A percentile compares a stretch with the other conserved stretches of the same genome.
Evolutionary conservation across 441 rosid species (phyloP).

Genomic region (Arabidopsis hybrid): DNA sequence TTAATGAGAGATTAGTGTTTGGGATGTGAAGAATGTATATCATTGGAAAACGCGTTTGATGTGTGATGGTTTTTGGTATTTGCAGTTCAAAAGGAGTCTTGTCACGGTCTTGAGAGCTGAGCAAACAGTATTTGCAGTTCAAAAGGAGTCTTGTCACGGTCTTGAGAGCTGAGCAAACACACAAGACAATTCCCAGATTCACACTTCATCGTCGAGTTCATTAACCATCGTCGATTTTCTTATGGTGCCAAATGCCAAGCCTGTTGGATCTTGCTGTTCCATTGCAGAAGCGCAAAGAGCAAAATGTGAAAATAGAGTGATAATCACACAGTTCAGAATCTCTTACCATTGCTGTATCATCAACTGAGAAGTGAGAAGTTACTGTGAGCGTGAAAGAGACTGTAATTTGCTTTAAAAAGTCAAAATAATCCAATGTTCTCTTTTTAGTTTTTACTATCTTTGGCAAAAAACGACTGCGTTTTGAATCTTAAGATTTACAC

Average conservation of each 20-base stretch:
- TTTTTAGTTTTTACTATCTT: too few relatives aligned
- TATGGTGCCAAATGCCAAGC: conserved; percentile 3
- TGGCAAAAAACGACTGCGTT: too few relatives aligned
- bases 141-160: conserved; percentile 80
- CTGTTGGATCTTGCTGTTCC: not conserved
- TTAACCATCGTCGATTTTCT: not conserved
- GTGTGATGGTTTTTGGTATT: conserved; percentile 15
- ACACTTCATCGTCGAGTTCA: not conserved
- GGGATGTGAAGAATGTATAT: conserved; percentile 2
- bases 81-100: conserved; percentile 92
- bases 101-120: conserved; percentile 63
- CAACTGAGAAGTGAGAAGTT: conserved; percentile 2
- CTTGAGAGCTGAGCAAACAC: conserved; percentile 48
- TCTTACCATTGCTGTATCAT: conserved; percentile 20
- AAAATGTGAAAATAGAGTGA: conserved; percentile 5
- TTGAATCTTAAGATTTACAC: too few relatives aligned
- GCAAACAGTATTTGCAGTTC: conserved; percentile 73
- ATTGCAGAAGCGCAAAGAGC: not conserved
- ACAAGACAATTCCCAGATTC: conserved; percentile 15
- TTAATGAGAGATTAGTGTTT: conserved; percentile 6
- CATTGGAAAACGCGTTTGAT: not conserved
- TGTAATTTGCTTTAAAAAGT: not conserved
- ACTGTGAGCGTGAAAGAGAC: not conserved
- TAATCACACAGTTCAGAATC: not conserved
- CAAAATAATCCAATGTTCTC: not conserved